phyloP scores from a whole-genome alignment of 345 rosid species.

The Melaleuca quinquenervia region DNA sequence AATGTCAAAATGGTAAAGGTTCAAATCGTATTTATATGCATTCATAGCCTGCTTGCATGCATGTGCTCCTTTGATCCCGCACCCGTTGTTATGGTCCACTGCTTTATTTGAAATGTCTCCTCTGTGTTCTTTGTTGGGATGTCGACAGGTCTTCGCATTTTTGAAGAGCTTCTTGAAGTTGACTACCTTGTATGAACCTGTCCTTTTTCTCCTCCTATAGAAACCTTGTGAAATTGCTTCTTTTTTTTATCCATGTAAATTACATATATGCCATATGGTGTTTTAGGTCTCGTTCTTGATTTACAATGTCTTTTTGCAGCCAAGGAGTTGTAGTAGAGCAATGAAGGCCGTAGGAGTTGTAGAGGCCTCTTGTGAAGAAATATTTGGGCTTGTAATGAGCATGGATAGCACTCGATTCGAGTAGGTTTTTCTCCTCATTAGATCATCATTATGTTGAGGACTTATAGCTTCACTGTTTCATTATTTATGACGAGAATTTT shows the following conservation, averaged over 20 bases:
- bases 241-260: neutral
- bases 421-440: slow-evolving; percentile 50
- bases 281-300: neutral
- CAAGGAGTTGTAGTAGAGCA: slow-evolving; percentile 99
- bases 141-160: slow-evolving; percentile 89
- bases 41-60: neutral
- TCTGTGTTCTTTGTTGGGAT: neutral
- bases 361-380: slow-evolving; percentile 96
- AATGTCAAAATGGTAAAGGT: slow-evolving; percentile 89
- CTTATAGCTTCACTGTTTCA: neutral
- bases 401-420: slow-evolving; percentile 98
- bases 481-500: neutral
- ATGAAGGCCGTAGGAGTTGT: slow-evolving; percentile 99
- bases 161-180: slow-evolving; percentile 98
- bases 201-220: slow-evolving; percentile 8
- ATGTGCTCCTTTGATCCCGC: neutral
- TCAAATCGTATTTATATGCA: neutral
- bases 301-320: slow-evolving; percentile 34
- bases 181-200: slow-evolving; percentile 80
- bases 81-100: neutral
- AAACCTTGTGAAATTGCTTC: slow-evolving; percentile 2
- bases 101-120: neutral
- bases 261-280: slow-evolving; percentile 5
- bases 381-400: slow-evolving; percentile 97
- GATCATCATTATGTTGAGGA: neutral